Conservation (phyloP, 1,139 yeast genomes). For the Scheffersomyces titani region DNA sequence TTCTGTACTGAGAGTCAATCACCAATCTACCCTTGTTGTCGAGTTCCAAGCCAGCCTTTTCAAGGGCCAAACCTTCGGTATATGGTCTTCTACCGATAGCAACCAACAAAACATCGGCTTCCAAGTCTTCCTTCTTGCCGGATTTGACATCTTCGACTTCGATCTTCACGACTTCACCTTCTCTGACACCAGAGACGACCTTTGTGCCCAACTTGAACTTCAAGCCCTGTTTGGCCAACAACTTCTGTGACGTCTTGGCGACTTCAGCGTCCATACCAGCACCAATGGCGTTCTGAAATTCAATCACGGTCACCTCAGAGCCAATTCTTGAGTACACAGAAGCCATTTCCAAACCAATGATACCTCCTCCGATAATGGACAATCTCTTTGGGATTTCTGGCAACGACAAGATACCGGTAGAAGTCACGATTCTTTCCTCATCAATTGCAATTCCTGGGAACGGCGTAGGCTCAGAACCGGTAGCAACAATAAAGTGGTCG, state of each 20-base stretch:
- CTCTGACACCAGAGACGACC: constrained; percentile 82
- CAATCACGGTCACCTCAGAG: constrained; percentile 90
- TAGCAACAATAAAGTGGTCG: constrained; percentile 90
- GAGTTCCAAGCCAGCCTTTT: constrained; percentile 82
- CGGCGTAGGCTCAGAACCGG: constrained; percentile 98
- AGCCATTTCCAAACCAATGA: constrained; percentile 99
- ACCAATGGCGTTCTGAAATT: constrained; percentile 88
- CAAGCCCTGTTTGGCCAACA: constrained; percentile 91
- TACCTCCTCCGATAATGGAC: constrained; percentile 98
- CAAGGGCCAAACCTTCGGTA: constrained; percentile 87
- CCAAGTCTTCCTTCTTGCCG: constrained; percentile 77
- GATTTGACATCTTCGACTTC: constrained; percentile 88
- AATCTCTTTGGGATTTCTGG: constrained; percentile 89
- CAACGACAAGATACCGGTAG: constrained; percentile 88
- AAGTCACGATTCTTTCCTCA: constrained; percentile 95
- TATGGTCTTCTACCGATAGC: constrained; percentile 99
- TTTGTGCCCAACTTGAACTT: constrained; percentile 92
- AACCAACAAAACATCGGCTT: constrained; percentile 90
- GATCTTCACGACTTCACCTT: constrained; percentile 84
- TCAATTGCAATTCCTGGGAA: constrained; percentile 98
- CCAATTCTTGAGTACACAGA: constrained; percentile 97
- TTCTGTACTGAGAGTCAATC: constrained; percentile 90
- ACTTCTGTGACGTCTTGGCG: constrained; percentile 84
- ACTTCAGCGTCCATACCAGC: constrained; percentile 97
- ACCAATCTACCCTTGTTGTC: constrained; percentile 93